These are phyloP conservation scores for Xylona heveae DNA, from an alignment of 495 filamentous ascomycete genomes.

Conservation along the genomic window DNA sequence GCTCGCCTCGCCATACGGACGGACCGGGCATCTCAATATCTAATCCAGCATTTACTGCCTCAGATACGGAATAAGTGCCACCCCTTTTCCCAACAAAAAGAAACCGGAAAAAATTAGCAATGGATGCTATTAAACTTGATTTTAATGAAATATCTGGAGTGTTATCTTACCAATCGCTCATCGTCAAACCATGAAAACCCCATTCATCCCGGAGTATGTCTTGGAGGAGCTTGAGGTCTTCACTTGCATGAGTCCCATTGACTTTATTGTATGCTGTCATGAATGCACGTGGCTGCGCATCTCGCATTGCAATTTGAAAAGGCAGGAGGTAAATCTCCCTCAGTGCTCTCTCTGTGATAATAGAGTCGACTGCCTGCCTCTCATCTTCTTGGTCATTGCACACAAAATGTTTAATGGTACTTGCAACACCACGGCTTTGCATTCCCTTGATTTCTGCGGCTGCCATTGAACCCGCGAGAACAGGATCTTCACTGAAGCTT, in stretches of 20 bases:
- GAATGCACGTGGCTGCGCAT: constrained; percentile 38
- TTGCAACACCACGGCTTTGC: constrained; percentile 45
- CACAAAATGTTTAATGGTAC: constrained; percentile 66
- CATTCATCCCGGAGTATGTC: constrained; percentile 48
- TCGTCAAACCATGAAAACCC: constrained; percentile 45
- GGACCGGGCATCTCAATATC: constrained; percentile 62
- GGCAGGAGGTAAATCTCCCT: constrained; percentile 60
- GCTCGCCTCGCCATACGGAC: constrained; percentile 38
- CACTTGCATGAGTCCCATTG: constrained; percentile 48
- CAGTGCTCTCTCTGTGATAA: constrained; percentile 45
- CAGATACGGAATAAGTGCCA: constrained; percentile 45
- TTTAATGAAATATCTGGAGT: background rate
- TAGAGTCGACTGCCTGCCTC: constrained; percentile 42
- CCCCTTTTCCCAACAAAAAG: no score
- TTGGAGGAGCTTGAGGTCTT: constrained; percentile 38
- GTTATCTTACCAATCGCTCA: constrained; percentile 47
- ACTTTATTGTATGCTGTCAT: constrained; percentile 65
- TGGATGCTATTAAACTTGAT: background rate
- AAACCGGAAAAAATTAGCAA: background rate
- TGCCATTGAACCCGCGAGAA: constrained; percentile 45
- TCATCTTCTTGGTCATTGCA: constrained; percentile 63
- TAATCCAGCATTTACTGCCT: constrained; percentile 44
- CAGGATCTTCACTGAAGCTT: constrained; percentile 59
- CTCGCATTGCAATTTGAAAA: constrained; percentile 48
- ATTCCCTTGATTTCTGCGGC: constrained; percentile 46